Conservation (phyloP, 2,329 filamentous ascomycete genomes). For the Sarocladium brachiariae region DNA sequence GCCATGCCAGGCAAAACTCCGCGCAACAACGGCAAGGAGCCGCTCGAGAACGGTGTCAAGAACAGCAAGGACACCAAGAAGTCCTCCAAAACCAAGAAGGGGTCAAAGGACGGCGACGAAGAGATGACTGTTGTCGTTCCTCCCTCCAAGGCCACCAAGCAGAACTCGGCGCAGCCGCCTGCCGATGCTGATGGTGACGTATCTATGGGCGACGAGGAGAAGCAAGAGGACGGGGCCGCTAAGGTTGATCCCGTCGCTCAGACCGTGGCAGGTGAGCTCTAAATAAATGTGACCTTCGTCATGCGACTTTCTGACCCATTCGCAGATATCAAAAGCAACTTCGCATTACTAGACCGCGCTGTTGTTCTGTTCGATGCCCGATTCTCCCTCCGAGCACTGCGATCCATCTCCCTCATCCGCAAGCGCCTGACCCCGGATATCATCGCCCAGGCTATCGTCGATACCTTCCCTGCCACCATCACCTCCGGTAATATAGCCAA, state of each 20-base stretch:
- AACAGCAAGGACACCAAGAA: slow-evolving; percentile 63
- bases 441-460: slow-evolving; percentile 70
- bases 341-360: slow-evolving; percentile 82
- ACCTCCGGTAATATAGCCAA: slow-evolving; percentile 60
- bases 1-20: slow-evolving; percentile 68
- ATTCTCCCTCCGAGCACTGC: slow-evolving; percentile 88
- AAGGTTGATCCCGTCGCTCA: slow-evolving; percentile 56
- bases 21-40: slow-evolving; percentile 57
- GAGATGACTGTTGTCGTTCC: slow-evolving; percentile 80
- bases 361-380: slow-evolving; percentile 89
- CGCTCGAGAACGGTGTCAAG: slow-evolving; percentile 58
- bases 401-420: slow-evolving; percentile 91
- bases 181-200: slow-evolving; percentile 64
- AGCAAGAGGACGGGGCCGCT: slow-evolving; percentile 44
- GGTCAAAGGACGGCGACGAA: slow-evolving; percentile 59
- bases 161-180: slow-evolving; percentile 47
- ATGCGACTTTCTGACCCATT: not conserved
- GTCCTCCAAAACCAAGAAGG: slow-evolving; percentile 52
- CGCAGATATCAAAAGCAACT: slow-evolving; percentile 91
- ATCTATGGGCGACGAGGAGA: slow-evolving; percentile 58
- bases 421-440: slow-evolving; percentile 82
- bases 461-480: slow-evolving; percentile 62
- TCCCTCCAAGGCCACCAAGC: slow-evolving; percentile 57
- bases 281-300: not conserved
- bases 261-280: slow-evolving; percentile 49